Percentiles rank a stretch among this genome's conserved stretches.
Conservation (phyloP, 257 asterid genomes). For the Ilex asprella region DNA sequence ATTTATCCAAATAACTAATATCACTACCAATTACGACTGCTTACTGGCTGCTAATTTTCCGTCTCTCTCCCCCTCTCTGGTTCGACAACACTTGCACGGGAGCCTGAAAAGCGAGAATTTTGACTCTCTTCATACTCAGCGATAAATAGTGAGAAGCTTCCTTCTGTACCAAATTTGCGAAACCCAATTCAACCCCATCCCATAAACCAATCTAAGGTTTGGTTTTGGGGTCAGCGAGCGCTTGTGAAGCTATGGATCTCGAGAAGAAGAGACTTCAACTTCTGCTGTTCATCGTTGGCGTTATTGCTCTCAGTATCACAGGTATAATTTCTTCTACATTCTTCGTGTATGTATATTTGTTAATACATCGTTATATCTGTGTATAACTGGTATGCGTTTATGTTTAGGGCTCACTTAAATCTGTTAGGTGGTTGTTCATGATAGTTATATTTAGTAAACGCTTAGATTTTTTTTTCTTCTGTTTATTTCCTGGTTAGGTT, state of each 20-base stretch:
- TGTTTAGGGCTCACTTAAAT: background rate
- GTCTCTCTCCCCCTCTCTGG: too few relatives aligned
- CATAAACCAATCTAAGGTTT: background rate
- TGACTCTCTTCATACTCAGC: too few relatives aligned
- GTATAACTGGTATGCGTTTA: background rate
- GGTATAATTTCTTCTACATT: conserved; percentile 32
- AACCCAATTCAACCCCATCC: background rate
- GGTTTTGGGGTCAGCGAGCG: background rate
- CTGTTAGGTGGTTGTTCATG: too few relatives aligned
- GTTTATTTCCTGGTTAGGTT: too few relatives aligned
- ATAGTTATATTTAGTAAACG: too few relatives aligned
- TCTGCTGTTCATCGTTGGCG: conserved; percentile 48
- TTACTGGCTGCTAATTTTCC: too few relatives aligned
- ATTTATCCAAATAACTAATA: too few relatives aligned
- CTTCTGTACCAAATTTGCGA: background rate
- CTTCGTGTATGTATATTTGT: background rate
- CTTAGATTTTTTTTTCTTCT: too few relatives aligned
- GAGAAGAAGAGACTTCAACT: conserved; percentile 63
- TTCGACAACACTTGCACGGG: too few relatives aligned
- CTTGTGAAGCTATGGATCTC: background rate
- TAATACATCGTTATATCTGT: too few relatives aligned
- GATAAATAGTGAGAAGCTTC: background rate
- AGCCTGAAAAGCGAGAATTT: too few relatives aligned
- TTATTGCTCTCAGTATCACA: conserved; percentile 57
- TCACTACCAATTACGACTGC: too few relatives aligned